phyloP scores from a whole-genome alignment of 164 flowering plant genomes.

The Piper longum region DNA sequence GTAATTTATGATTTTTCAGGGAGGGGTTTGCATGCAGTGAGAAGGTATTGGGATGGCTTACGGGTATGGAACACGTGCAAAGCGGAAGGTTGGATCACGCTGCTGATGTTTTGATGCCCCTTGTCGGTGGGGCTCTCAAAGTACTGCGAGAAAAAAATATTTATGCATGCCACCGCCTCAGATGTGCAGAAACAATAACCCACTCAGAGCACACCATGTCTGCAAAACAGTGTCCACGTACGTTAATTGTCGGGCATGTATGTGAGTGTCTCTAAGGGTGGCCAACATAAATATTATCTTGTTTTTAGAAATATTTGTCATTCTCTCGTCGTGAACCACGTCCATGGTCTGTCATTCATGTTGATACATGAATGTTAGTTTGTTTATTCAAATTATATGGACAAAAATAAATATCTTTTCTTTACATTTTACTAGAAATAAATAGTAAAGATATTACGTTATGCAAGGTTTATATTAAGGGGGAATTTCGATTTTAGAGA shows the following conservation, averaged over 20 bases:
- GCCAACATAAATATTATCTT: too few relatives aligned
- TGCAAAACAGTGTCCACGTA: neutral
- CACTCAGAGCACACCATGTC: neutral
- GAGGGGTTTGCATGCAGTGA: neutral
- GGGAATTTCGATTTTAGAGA: too few relatives aligned
- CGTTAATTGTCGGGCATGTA: too few relatives aligned
- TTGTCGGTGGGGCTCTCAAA: conserved; percentile 3
- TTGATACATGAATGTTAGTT: too few relatives aligned
- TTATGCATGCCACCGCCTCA: neutral
- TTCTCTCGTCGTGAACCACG: neutral
- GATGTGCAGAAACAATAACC: neutral
- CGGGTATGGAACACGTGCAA: conserved; percentile 3
- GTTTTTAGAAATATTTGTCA: neutral
- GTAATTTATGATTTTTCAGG: neutral
- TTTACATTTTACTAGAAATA: too few relatives aligned
- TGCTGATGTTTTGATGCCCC: conserved; percentile 9
- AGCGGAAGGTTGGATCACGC: conserved; percentile 6
- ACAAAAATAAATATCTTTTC: too few relatives aligned
- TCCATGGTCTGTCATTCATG: neutral
- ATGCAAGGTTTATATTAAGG: too few relatives aligned
- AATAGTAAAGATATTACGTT: too few relatives aligned
- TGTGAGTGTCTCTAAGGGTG: too few relatives aligned
- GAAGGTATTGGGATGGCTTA: neutral
- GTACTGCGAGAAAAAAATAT: too few relatives aligned
- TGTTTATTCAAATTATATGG: too few relatives aligned